Base-by-base conservation (phyloP, 2,329 filamentous ascomycete genomes). In the Pyrenophora teres region DNA sequence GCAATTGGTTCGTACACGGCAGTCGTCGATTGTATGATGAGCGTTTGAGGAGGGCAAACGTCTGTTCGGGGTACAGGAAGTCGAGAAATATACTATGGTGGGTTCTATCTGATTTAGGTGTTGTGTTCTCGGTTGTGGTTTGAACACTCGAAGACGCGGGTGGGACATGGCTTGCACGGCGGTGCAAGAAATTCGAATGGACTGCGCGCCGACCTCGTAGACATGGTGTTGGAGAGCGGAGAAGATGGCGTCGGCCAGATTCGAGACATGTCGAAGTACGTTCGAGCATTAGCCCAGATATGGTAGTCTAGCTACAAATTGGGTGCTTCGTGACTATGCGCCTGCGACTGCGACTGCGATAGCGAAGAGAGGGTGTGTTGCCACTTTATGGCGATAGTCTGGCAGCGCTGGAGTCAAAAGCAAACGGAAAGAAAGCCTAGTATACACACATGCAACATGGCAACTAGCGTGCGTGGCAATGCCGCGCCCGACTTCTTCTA, bases 261-360 rank as follows among this genome's bases (percentile, higher is more conserved):
- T 82, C 76, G 77, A 84, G 78, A 74, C 80, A 84, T 82, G 77
- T 76, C 70, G 78, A 78, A 68, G 80, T 80, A 64, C 80, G 80
- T 80, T 84, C 81, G 70, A 84, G 80, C 82, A 84, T 84, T 62
- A 69, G 69, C 72, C 59, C 57, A 48, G 57, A 46, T 56, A 56
- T 46, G 40, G 37, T 47, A 60, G 56, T 50, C 27, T 10, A 9
- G 3, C 9, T 9, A 30, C 27, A 30, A 30, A 12, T 30, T 10
- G 9, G 27, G 2, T 13, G 27, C 10, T 10, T 12, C 9, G 27
- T 30, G 27, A 30, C 4, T 5, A 25, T 25, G 23, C 23, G 23
- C 23, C 23, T 25, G 8, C 21, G 25, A 30, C 49, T 56, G 30
- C 15, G 15, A 15, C 15, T 15, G 15, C 19, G 42, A 50, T 49